Percentiles rank a stretch among this genome's conserved stretches.
Conservation (phyloP, 2,329 filamentous ascomycete genomes). For the Phialophora expanda region DNA sequence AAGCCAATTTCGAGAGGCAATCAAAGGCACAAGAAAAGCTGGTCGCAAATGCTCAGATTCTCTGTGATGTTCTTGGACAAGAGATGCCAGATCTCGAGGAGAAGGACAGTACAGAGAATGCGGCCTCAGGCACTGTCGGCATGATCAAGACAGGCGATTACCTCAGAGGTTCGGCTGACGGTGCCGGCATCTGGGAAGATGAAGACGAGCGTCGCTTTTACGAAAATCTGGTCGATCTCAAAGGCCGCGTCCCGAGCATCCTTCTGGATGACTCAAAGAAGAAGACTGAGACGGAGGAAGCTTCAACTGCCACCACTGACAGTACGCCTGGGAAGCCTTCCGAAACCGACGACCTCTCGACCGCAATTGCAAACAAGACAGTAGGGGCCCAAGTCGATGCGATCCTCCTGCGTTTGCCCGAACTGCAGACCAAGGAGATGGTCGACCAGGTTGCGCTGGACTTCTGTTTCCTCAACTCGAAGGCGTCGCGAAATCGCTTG, state of each 20-base stretch:
- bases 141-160: constrained; percentile 94
- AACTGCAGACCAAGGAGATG: constrained; percentile 86
- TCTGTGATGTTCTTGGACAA: constrained; percentile 83
- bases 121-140: constrained; percentile 79
- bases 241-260: constrained; percentile 92
- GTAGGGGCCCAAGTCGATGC: constrained; percentile 96
- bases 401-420: constrained; percentile 82
- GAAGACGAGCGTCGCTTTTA: constrained; percentile 98
- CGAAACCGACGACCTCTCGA: constrained; percentile 80
- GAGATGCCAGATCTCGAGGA: constrained; percentile 95
- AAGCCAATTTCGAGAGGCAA: constrained; percentile 93
- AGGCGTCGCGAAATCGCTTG: constrained; percentile 91
- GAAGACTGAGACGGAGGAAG: constrained; percentile 80
- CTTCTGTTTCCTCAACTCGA: constrained; percentile 98
- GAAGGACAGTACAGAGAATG: constrained; percentile 70
- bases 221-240: constrained; percentile 92
- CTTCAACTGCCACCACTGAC: constrained; percentile 58
- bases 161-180: constrained; percentile 84
- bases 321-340: constrained; percentile 57
- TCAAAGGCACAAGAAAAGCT: constrained; percentile 91
- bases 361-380: constrained; percentile 95
- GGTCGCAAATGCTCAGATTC: constrained; percentile 83
- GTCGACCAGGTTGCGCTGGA: constrained; percentile 93
- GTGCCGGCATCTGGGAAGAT: constrained; percentile 96
- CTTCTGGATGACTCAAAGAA: constrained; percentile 93